Percentiles rank a stretch among this genome's conserved stretches.
phyloP scores from a whole-genome alignment of 305 asterid genomes.

The Solanum hybrid region DNA sequence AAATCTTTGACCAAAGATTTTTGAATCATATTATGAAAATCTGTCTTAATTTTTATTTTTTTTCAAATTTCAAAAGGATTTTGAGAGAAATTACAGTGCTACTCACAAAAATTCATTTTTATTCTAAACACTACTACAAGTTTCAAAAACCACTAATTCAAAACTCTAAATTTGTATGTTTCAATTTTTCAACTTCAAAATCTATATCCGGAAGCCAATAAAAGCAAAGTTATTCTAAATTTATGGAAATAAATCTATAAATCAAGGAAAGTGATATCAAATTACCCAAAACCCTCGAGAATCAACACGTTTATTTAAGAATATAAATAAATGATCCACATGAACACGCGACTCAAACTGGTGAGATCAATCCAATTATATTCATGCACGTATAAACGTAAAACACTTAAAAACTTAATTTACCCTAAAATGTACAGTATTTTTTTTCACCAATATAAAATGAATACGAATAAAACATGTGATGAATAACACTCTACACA shows the following conservation, averaged over 20 bases:
- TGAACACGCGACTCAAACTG: not conserved
- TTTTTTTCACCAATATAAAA: not conserved
- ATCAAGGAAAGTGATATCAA: not conserved
- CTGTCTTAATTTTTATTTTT: not conserved
- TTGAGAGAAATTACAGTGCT: not conserved
- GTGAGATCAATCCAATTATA: not conserved
- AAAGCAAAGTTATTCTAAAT: not conserved
- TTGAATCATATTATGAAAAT: not conserved
- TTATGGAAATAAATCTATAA: not conserved
- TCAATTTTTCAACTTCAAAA: not conserved
- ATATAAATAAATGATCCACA: not conserved
- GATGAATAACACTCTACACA: not conserved
- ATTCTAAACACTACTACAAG: not conserved
- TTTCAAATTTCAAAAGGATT: not conserved
- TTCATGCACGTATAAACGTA: not conserved
- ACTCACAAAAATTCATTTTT: not conserved
- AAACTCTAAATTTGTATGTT: not conserved
- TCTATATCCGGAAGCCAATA: not conserved
- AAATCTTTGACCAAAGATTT: not conserved
- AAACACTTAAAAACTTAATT: too few species aligned
- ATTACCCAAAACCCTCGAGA: not conserved
- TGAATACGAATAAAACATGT: not conserved
- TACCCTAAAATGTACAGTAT: not conserved
- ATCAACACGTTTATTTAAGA: not conserved
- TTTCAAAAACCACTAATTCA: not conserved